Evolutionary conservation across 2,329 filamentous ascomycete species (phyloP).

Genomic region (Cladophialophora immunda): DNA sequence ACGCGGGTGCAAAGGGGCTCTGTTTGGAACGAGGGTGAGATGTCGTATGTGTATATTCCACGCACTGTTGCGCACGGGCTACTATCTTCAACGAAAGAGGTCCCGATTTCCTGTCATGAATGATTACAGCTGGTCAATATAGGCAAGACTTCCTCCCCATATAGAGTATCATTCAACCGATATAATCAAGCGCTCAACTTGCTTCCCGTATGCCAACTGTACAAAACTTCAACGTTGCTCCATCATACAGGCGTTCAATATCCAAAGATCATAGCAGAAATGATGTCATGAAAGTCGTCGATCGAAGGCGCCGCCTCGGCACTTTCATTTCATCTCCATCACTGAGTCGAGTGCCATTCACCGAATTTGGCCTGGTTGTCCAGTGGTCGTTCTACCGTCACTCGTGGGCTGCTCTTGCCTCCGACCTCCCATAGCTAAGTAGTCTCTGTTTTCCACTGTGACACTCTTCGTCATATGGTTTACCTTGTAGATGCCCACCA

Average conservation of each 20-base stretch:
- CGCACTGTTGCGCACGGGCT: too few relatives aligned
- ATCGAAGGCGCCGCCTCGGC: background rate
- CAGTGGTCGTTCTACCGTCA: background rate
- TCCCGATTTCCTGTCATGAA: background rate
- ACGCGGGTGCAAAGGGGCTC: too few relatives aligned
- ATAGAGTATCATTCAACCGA: background rate
- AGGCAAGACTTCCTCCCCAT: background rate
- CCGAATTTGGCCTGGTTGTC: slow-evolving; percentile 9
- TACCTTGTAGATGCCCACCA: slow-evolving; percentile 99
- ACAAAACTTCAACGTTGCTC: background rate
- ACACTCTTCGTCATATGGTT: slow-evolving; percentile 98
- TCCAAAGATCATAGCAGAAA: background rate
- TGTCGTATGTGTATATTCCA: too few relatives aligned
- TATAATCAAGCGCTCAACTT: background rate
- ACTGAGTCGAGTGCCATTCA: background rate
- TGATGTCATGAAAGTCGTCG: background rate
- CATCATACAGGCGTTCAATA: background rate
- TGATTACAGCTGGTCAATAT: background rate
- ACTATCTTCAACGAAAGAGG: background rate
- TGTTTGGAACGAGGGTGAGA: too few relatives aligned
- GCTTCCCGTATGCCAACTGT: background rate
- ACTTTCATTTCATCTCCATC: background rate
- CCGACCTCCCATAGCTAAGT: slow-evolving; percentile 46
- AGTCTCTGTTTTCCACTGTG: slow-evolving; percentile 85
- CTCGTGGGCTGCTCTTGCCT: slow-evolving; percentile 8